Base-by-base conservation (phyloP, 202 grass and related monocot species). In the Setaria italica region DNA sequence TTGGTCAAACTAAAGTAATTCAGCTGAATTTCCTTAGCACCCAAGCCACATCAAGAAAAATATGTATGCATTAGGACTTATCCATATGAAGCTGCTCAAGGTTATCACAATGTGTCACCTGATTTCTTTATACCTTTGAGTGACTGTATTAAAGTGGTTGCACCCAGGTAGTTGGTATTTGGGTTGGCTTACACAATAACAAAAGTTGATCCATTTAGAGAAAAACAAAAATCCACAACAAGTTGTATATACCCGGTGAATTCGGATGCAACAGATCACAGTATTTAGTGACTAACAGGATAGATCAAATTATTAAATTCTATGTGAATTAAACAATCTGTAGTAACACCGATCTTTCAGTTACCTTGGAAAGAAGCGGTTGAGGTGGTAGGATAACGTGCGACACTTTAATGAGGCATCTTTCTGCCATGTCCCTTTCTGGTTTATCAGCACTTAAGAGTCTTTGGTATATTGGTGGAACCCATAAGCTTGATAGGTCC, bases 331-430 rank as follows among this genome's bases (percentile, higher is more conserved):
- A 70, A 57, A 79, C 15, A 67, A 76, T n/a, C 43, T 51, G 32
- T 21, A 76, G 62, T 29, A 89, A 9, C 50, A 84, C 3, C 21
- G 33, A 62, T 63, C 62, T 43, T 75, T 84, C 60, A 65, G 59
- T 58, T 94, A 97, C 95, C 92, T 91, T 87, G 12, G 85, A 93
- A 87, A 97, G 95, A 87, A 83, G 54, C 19, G 60, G 60, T 35
- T 74, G 68, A 85, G 92, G 84, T 81, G 92, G 92, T 47, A 88
- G 83, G 84, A 92, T 69, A 87, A 80, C 11, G 10, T 87, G 82
- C 86, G 85, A 93, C 47, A 90, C 77, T 69, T 90, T 97, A 78
- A 86, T 41, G 56, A 97, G 92, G 79, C 87, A 97, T 80, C 95
- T 95, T 85, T 93, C 92, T 74, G 92, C 76, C 87, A 91, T 84